Evolutionary conservation across 1,139 yeast species (phyloP).

Genomic region (Suhomyces yuchorum): DNA sequence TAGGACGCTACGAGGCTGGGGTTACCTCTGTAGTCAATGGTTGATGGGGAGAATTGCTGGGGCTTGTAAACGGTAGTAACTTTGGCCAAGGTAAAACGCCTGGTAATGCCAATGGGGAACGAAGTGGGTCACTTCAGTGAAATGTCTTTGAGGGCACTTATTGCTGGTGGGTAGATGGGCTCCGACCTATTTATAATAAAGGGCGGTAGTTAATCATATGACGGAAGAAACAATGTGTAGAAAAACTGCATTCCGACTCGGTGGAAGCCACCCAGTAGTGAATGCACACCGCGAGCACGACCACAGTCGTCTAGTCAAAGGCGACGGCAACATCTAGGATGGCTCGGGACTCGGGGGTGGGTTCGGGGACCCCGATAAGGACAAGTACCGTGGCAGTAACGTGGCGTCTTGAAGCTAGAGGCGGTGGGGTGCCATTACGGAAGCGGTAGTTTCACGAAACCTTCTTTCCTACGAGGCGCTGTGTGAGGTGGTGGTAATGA

Average conservation of each 20-base stretch:
- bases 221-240: constrained; percentile 4
- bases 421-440: not conserved
- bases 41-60: not conserved
- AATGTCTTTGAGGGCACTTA: not conserved
- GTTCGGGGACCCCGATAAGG: not conserved
- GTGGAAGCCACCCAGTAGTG: constrained; percentile 1
- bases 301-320: constrained; percentile 4
- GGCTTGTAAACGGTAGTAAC: too few species aligned
- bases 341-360: not conserved
- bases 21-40: not conserved
- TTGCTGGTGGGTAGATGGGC: not conserved
- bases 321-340: not conserved
- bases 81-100: too few species aligned
- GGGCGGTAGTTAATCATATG: not conserved
- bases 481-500: not conserved
- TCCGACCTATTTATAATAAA: not conserved
- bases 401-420: not conserved
- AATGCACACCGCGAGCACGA: constrained; percentile 3
- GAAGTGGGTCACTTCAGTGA: not conserved
- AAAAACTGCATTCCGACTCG: constrained; percentile 7
- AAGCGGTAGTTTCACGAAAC: not conserved
- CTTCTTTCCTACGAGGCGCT: not conserved
- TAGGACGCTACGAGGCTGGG: too few species aligned
- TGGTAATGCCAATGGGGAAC: not conserved
- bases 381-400: not conserved